These are phyloP conservation scores for Penicillium capsulatum DNA, from an alignment of 2,329 filamentous ascomycete genomes.

Conservation along the genomic window DNA sequence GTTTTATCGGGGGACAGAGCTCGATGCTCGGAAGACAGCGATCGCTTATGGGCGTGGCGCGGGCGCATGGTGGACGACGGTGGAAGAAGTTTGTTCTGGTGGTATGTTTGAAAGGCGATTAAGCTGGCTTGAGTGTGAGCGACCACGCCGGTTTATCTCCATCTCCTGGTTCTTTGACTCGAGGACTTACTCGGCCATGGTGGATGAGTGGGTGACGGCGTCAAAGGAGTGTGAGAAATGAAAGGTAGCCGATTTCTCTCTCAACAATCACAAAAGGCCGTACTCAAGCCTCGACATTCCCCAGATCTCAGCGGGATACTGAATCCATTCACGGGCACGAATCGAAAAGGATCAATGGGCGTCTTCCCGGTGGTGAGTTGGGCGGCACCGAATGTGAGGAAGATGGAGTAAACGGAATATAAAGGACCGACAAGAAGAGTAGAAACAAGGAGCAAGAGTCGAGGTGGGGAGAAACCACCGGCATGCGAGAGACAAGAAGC, in stretches of 20 bases:
- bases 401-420: not conserved
- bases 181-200: constrained; percentile 39
- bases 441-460: constrained; percentile 6
- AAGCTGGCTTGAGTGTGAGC: constrained; percentile 28
- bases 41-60: constrained; percentile 36
- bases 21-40: constrained; percentile 35
- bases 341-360: constrained; percentile 3
- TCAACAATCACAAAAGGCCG: not conserved
- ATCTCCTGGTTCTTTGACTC: constrained; percentile 1
- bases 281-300: not conserved
- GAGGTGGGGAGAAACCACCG: constrained; percentile 8
- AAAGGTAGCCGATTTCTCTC: not conserved
- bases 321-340: constrained; percentile 17
- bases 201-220: constrained; percentile 26
- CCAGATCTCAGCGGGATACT: constrained; percentile 1
- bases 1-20: constrained; percentile 34
- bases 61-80: constrained; percentile 38
- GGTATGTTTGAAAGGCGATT: constrained; percentile 38
- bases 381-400: constrained; percentile 11
- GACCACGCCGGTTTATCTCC: not conserved
- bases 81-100: constrained; percentile 33
- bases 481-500: constrained; percentile 8
- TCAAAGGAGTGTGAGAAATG: constrained; percentile 17
- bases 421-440: constrained; percentile 14
- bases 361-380: constrained; percentile 22